These are phyloP conservation scores for Rhodotorula sphaerocarpa DNA, from an alignment of 768 basidiomycete genomes.

Conservation along the genomic window DNA sequence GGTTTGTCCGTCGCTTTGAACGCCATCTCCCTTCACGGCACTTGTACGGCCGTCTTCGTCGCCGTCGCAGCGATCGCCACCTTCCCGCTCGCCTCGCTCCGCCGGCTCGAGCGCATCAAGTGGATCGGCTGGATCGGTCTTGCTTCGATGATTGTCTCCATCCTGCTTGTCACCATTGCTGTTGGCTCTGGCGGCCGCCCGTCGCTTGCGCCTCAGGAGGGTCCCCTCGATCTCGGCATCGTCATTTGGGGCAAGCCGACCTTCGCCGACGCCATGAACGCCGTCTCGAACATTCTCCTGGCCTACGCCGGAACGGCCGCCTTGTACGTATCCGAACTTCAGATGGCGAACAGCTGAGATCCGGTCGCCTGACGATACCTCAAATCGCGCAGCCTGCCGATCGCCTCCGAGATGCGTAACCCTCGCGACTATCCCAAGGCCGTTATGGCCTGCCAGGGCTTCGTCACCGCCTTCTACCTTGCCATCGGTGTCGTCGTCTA, in stretches of 20 bases:
- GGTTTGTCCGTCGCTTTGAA: slow-evolving; percentile 44
- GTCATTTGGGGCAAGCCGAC: slow-evolving; percentile 28
- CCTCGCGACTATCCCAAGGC: slow-evolving; percentile 41
- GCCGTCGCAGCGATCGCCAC: slow-evolving; percentile 40
- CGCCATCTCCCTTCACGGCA: slow-evolving; percentile 42
- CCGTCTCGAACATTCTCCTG: slow-evolving; percentile 41
- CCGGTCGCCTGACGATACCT: background rate
- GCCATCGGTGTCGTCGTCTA: slow-evolving; percentile 37
- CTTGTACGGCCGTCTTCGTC: slow-evolving; percentile 45
- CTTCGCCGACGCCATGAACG: slow-evolving; percentile 41
- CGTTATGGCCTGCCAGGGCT: slow-evolving; percentile 33
- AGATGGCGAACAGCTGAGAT: background rate
- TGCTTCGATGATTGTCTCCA: slow-evolving; percentile 30
- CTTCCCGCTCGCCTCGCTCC: slow-evolving; percentile 38
- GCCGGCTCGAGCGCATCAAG: slow-evolving; percentile 41
- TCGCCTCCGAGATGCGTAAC: slow-evolving; percentile 44
- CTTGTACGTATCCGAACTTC: background rate
- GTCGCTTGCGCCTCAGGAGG: slow-evolving; percentile 37
- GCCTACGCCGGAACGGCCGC: slow-evolving; percentile 22
- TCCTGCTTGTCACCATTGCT: slow-evolving; percentile 36
- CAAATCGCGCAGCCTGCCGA: slow-evolving; percentile 23
- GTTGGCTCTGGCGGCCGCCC: slow-evolving; percentile 39
- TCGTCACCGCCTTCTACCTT: slow-evolving; percentile 37
- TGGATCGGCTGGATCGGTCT: slow-evolving; percentile 41
- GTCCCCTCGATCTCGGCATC: slow-evolving; percentile 36